phyloP scores from a whole-genome alignment of 257 asterid genomes.

The Solanum commersonii region DNA sequence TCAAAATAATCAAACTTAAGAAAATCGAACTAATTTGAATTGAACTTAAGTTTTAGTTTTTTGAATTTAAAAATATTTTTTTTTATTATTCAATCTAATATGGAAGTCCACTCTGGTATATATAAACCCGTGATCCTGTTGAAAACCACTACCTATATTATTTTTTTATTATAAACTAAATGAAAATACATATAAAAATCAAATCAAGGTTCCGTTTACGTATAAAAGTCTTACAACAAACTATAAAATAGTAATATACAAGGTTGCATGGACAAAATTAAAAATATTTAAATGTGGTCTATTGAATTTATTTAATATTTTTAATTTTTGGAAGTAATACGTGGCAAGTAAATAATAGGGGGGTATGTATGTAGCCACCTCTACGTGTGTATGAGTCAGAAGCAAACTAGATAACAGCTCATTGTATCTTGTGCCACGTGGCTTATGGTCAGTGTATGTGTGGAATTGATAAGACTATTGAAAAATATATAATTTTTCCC shows the following conservation, averaged over 20 bases:
- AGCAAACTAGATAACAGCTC: background rate
- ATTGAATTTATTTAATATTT: background rate
- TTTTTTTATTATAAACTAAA: background rate
- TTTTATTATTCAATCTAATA: background rate
- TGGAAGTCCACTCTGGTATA: background rate
- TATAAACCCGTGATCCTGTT: background rate
- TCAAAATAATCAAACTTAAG: too few species aligned
- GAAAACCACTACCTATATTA: background rate
- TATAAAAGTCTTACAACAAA: background rate
- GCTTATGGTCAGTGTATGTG: background rate
- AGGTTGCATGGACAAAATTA: background rate
- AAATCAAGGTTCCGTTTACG: background rate
- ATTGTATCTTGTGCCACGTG: background rate
- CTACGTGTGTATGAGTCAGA: constrained; percentile 9
- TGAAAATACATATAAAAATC: background rate
- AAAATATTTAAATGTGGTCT: background rate
- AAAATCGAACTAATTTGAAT: background rate
- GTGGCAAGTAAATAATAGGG: background rate
- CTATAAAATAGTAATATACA: background rate
- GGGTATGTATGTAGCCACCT: background rate
- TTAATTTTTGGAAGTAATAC: background rate
- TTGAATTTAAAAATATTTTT: too few species aligned
- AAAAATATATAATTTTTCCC: too few species aligned
- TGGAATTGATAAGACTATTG: background rate
- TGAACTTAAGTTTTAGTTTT: background rate